These are phyloP conservation scores for Ogataea haglerorum DNA, from an alignment of 805 yeast genomes.

Conservation along the genomic window DNA sequence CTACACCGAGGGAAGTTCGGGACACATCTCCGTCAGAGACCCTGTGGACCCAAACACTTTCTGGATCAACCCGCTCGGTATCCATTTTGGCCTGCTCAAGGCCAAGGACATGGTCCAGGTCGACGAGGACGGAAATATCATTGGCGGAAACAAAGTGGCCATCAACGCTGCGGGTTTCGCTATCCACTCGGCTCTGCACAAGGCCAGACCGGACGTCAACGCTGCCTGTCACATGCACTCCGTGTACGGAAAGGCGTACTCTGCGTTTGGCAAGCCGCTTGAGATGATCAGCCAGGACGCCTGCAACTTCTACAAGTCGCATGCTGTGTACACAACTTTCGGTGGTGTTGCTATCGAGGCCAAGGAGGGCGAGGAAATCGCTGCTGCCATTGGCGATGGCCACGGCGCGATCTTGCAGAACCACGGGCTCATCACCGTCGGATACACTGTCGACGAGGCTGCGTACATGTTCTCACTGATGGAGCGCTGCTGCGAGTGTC, in stretches of 20 bases:
- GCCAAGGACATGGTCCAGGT: conserved; percentile 63
- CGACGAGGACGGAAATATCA: conserved; percentile 58
- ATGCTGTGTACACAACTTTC: conserved; percentile 62
- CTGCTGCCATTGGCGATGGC: conserved; percentile 57
- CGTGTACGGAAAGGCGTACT: conserved; percentile 59
- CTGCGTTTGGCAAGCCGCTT: conserved; percentile 60
- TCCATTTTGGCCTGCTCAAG: conserved; percentile 60
- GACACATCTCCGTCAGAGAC: conserved; percentile 82
- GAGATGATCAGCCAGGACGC: conserved; percentile 82
- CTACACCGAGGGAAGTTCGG: conserved; percentile 75
- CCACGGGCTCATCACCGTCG: conserved; percentile 72
- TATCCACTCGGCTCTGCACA: conserved; percentile 65
- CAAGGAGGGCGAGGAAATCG: conserved; percentile 61
- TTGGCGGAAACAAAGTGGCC: conserved; percentile 50
- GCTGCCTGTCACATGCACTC: conserved; percentile 76
- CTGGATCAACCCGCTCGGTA: conserved; percentile 89
- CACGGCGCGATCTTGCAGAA: conserved; percentile 61
- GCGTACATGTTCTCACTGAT: conserved; percentile 60
- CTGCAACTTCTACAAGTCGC: conserved; percentile 62
- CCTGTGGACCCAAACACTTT: conserved; percentile 78
- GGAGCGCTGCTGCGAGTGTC: conserved; percentile 66
- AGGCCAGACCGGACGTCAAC: conserved; percentile 64
- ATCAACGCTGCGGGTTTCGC: conserved; percentile 69
- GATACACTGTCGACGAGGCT: conserved; percentile 70
- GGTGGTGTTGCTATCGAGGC: conserved; percentile 69